Base-by-base conservation (phyloP, 208 protist genomes). In the Perkinsela sp. region DNA sequence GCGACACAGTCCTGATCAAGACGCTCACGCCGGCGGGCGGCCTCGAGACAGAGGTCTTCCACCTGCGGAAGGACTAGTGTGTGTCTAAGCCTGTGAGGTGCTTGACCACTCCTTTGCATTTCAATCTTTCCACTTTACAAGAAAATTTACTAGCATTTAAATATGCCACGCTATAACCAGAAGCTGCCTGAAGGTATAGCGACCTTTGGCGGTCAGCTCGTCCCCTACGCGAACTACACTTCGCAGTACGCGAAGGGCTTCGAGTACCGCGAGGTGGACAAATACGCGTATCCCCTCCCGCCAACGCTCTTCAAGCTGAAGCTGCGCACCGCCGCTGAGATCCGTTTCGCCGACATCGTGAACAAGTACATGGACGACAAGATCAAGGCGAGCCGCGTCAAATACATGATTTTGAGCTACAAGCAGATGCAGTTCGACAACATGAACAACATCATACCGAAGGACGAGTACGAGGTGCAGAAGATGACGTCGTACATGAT, bases 1-100 rank as follows among this genome's bases (percentile, higher is more conserved):
- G 96, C 67, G 96, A 98, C 76, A 77, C 77, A 30, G 88, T 96
- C 0, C 75, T 91, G 31, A 96, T 98, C 68, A 76, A 83, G 66
- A 82, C 93, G 28, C 90, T 98, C 76, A 85, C 78, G 16, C 75
- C 79, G 40, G 81, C 87, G 1, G 13, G 22, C 6, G 80, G 83
- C 48, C 75, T 88, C 0, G 48, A 74, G 1, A 83, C 32, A 29
- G 85, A 91, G 70, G 71, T 75, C 22, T 90, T 91, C 68, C 73
- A 76, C 40, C 83, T 92, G 28, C 85, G 85, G 67, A 76, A 79
- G 69, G 81, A 86, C 67, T 89, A 77, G 40, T 57, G 22, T 57
- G 6, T 57, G n/a, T n/a, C n/a, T n/a, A n/a, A n/a, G n/a, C n/a
- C n/a, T n/a, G n/a, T n/a, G n/a, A n/a, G n/a, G n/a, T n/a, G n/a